Conservation (phyloP, 345 rosid genomes). For the Erucastrum elatum region DNA sequence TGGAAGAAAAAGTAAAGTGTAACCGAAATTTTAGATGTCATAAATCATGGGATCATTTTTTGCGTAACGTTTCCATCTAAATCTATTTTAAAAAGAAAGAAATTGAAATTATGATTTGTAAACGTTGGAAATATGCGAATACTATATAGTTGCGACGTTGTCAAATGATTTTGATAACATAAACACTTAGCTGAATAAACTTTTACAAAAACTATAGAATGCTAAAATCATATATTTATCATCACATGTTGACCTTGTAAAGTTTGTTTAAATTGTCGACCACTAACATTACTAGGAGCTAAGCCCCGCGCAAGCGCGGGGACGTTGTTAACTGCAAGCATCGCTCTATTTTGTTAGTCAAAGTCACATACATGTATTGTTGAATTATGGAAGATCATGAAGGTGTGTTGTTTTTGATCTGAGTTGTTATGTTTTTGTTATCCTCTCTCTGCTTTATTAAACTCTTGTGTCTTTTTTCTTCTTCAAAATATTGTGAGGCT, state of each 20-base stretch:
- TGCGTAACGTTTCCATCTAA: neutral
- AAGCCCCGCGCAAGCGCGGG: neutral
- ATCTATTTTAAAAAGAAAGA: neutral
- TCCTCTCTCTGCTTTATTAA: too few relatives aligned
- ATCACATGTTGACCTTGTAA: neutral
- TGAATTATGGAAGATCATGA: neutral
- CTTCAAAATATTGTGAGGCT: too few relatives aligned
- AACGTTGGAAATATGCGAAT: neutral
- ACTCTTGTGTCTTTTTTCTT: too few relatives aligned
- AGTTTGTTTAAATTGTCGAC: neutral
- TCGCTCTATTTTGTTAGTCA: neutral
- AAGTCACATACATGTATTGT: neutral
- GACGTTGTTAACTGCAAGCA: neutral
- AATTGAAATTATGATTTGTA: neutral
- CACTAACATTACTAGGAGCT: neutral
- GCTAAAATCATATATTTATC: neutral
- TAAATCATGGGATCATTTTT: slow-evolving; percentile 16
- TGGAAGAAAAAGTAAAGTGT: neutral
- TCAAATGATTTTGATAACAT: too few relatives aligned
- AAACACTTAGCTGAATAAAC: neutral
- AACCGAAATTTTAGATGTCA: slow-evolving; percentile 21
- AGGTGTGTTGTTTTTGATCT: neutral
- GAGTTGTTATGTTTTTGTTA: too few relatives aligned
- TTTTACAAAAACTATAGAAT: neutral
- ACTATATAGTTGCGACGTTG: too few relatives aligned